These are phyloP conservation scores for Amanita pallidorosea DNA, from an alignment of 768 basidiomycete species.

Conservation along the genomic window DNA sequence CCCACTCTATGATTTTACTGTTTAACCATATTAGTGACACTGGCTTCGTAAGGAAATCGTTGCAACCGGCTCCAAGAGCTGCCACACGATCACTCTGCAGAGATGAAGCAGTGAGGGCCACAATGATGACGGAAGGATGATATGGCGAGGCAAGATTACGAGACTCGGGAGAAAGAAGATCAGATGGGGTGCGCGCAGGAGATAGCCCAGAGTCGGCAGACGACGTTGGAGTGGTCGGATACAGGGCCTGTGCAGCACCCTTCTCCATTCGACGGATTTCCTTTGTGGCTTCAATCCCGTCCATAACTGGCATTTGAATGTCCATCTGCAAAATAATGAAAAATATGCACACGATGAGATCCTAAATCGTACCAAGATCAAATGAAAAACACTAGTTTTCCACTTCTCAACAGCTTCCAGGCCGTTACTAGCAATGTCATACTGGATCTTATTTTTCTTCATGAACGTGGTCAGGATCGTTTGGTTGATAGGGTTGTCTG, in stretches of 20 bases:
- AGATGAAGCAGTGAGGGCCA: slow-evolving; percentile 95
- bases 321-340: slow-evolving; percentile 68
- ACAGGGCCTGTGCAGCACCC: slow-evolving; percentile 49
- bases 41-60: slow-evolving; percentile 97
- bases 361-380: slow-evolving; percentile 67
- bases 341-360: slow-evolving; percentile 4
- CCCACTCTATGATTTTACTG: slow-evolving; percentile 99
- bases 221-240: slow-evolving; percentile 54
- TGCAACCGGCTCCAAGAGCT: slow-evolving; percentile 97
- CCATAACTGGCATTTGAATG: slow-evolving; percentile 99
- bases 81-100: slow-evolving; percentile 92
- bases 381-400: slow-evolving; percentile 85
- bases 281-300: slow-evolving; percentile 94
- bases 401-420: slow-evolving; percentile 94
- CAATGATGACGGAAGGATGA: slow-evolving; percentile 93
- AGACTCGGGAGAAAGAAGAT: slow-evolving; percentile 34
- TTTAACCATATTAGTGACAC: slow-evolving; percentile 93
- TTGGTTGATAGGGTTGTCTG: slow-evolving; percentile 98
- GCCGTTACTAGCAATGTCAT: slow-evolving; percentile 89
- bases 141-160: slow-evolving; percentile 54
- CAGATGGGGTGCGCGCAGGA: slow-evolving; percentile 40
- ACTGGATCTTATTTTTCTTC: slow-evolving; percentile 92
- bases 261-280: slow-evolving; percentile 87
- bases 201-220: slow-evolving; percentile 31
- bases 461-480: slow-evolving; percentile 96